Base-by-base conservation (phyloP, 176 grass and related monocot genomes). In the Carex myosuroides region DNA sequence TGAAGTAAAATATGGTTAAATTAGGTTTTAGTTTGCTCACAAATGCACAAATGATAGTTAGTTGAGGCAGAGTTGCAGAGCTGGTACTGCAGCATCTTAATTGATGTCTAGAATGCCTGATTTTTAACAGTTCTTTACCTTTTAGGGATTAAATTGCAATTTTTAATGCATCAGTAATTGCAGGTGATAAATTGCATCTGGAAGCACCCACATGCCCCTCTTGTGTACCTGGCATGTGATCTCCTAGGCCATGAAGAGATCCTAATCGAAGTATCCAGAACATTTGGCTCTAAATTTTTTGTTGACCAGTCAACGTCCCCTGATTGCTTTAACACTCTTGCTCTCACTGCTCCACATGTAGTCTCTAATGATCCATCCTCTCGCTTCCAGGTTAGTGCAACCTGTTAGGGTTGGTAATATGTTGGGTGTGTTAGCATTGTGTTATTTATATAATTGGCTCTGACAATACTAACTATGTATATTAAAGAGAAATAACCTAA, bases 131-230 rank as follows among this genome's bases (percentile, higher is more conserved):
- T 22, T 42, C 37, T 39, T 39, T 18, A 56, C 14, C 17, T n/a
- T 26, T 64, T 46, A 9, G 41, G 35, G 60, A 14, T 82, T 82
- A 82, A 24, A 63, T 50, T 50, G 30, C 57, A 82, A 29, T 53
- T 17, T 50, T 59, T 48, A 76, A 82, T 66, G 57, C 73, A 75
- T 85, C 59, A 88, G 44, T 84, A 74, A 90, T 79, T 93, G 48
- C 86, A 93, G 91, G 89, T 98, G 70, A 93, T 94, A 88, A 85
- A 78, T 68, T 98, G 95, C 86, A 93, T 98, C 86, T 98, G 95
- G 95, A 98, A 98, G 80, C 91, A 93, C 81, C 92, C 89, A 9
- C 63, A 86, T 89, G 91, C 95, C 63, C 89, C 91, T 2, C 68
- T 82, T 52, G 32, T 87, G 21, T 69, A 82, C 65, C 76, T 92